Percentiles rank a stretch among this genome's conserved stretches.
phyloP scores from a whole-genome alignment of 106 monocot species.

The Dendrobium huoshanense region DNA sequence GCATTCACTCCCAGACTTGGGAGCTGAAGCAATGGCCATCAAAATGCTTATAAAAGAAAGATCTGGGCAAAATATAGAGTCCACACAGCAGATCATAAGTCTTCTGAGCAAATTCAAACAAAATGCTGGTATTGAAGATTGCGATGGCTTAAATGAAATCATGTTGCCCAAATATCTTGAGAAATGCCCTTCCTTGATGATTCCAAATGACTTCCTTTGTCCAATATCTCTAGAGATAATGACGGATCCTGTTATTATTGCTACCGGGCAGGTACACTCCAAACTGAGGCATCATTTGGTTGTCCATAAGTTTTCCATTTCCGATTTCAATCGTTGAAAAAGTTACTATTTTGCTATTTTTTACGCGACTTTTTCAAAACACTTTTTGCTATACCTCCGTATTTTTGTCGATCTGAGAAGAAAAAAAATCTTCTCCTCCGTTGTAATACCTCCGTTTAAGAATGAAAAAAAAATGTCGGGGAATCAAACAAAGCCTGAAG shows the following conservation, averaged over 20 bases:
- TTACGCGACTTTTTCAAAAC: no score
- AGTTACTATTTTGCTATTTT: no score
- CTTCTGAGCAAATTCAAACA: constrained; percentile 39
- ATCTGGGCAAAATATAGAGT: constrained; percentile 13
- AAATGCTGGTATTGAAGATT: constrained; percentile 33
- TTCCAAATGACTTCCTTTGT: constrained; percentile 71
- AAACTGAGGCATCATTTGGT: no score
- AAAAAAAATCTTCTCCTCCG: no score
- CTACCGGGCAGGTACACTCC: constrained; percentile 50
- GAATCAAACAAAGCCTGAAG: no score
- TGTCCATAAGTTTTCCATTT: no score
- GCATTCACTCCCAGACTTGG: constrained; percentile 23
- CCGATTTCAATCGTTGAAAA: no score
- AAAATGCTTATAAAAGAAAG: constrained; percentile 6
- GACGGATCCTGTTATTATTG: constrained; percentile 72
- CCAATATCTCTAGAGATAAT: constrained; percentile 70
- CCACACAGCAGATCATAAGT: constrained; percentile 28
- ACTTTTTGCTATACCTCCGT: no score
- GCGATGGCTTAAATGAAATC: constrained; percentile 17
- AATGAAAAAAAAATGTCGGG: no score
- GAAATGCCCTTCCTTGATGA: constrained; percentile 29
- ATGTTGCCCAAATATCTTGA: constrained; percentile 21
- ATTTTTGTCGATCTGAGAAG: no score
- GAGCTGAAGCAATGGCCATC: constrained; percentile 24
- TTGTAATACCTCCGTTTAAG: no score